Base-by-base conservation (phyloP, 2,329 filamentous ascomycete genomes). In the Fusarium avenaceum region DNA sequence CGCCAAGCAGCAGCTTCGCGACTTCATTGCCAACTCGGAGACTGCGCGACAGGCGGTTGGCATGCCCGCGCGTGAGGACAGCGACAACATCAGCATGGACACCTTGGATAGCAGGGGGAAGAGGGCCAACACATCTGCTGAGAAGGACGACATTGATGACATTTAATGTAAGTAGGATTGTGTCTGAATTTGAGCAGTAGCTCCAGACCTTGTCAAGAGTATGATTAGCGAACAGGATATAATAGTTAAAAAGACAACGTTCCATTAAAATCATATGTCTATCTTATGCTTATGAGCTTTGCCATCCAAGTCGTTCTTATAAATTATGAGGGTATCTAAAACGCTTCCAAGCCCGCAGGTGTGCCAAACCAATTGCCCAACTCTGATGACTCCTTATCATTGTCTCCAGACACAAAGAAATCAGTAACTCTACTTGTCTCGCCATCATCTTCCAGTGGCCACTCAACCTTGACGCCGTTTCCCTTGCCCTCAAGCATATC, bases 11-110 rank as follows among this genome's bases (percentile, higher is more conserved):
- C 90, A 92, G 73, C 87, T 98, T 46, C 89, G 95, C 24, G 93
- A 97, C 32, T 97, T 97, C 75, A 85, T 98, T 59, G 92, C 94
- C 81, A 91, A 87, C 73, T 93, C 90, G n/a, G 93, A 97, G 72
- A 91, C 91, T 13, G 94, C 93, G 4, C 85, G 93, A 48, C 90
- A 95, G 77, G 94, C 94, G 1, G 88, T 97, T 76, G 90, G 90
- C 22, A 92, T 97, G 89, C 87, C 88, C n/a, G 80, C 75, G 57
- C 78, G 77, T 53, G 72, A 76, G 51, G 80, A 80, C 56, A 82
- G 77, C 65, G 84, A 85, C 64, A 78, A 77, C 55, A 86, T 90
- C 72, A 82, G 83, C 77, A 75, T 91, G 80, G 86, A 89, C 65
- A 86, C 82, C 35, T 77, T 91, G 77, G 87, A 91, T 75, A 85